Evolutionary conservation across 257 asterid genomes (phyloP), one percentile per base, ranked within the genome.

Genomic region (Orobanche coerulescens): DNA sequence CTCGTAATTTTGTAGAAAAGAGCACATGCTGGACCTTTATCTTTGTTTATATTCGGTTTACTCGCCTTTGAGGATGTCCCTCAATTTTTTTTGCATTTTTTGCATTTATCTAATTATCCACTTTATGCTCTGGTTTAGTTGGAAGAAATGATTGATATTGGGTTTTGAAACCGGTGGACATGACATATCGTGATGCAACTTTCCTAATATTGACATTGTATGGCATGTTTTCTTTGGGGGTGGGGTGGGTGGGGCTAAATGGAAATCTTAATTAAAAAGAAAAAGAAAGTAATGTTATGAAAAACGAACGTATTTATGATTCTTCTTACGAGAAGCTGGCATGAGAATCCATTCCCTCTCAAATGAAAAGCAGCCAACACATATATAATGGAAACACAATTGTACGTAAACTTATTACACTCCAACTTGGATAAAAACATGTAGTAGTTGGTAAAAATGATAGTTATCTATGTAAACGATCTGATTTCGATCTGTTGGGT

Each of bases 141-240:
- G 46, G 31, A 62, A 53, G 30, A 24, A 40, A 28, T 46, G 18
- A 63, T 3, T 12, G 37, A 26, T 30, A 31, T 15, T 53, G 44
- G 23, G 57, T 48, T 48, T 57, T 49, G 55, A 10, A 36, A 46
- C 44, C 43, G 37, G 57, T 52, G 24, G 12, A 43, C 51, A 46
- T 10, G 30, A 20, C 46, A 16, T 56, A 36, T 28, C 26, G 48
- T 22, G 40, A 16, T 2, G 23, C 12, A 18, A 11, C 36, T n/a
- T n/a, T n/a, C n/a, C 28, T 47, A 18, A 7, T 47, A 18, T 47
- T 2, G 26, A 2, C 10, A 47, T 47, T 6, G 13, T 47, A 18
- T 20, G 25, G 9, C 15, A 44, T 52, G 37, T 39, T 64, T 43
- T 26, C n/a, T 14, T 5, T 16, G 0, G 6, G 25, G 7, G 11